Base-by-base conservation (phyloP, 305 asterid species). In the Nicotiana rustica region DNA sequence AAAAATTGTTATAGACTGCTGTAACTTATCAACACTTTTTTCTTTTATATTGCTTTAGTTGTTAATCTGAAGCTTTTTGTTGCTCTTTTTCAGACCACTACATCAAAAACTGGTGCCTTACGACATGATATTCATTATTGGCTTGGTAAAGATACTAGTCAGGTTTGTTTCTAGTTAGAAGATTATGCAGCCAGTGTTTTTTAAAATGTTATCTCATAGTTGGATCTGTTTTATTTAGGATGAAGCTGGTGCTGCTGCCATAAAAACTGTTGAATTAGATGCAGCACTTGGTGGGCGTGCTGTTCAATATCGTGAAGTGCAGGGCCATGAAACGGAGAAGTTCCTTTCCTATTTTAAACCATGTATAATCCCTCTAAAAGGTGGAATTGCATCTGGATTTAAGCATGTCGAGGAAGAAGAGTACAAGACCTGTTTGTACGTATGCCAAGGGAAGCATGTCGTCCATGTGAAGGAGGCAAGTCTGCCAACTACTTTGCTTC, bases 281-380 rank as follows among this genome's bases (percentile, higher is more conserved):
- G 92, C 97, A 83, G 94, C 91, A 67, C 97, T 97, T 70, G 97
- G 99, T 52, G 98, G 99, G 47, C 97, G 97, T 36, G 99, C 99
- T 19, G 97, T 95, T 82, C 99, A 97, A 86, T 97, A 93, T 87
- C 99, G 97, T 78, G 99, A 97, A 93, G 88, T 91, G 69, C 99
- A 97, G 87, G 98, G 99, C 84, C 96, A 91, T 81, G 99, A 97
- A 89, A 89, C 99, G 33, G 98, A 93, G 85, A 97, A 88, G 85
- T 97, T 97, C 82, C 99, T 97, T 87, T 97, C 99, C 88, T 93
- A 95, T 89, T 97, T 97, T 86, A 95, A 95, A 87, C 99, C 99
- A 82, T 97, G 99, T 84, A 97, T 97, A 85, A 91, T 97, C 89
- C 99, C 99, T 82, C 94, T 90, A 91, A 87, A 92, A 86, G 99